Evolutionary conservation across 257 asterid genomes (phyloP), one percentile per base, ranked within the genome.

Genomic region (Nicotiana tomentosiformis): DNA sequence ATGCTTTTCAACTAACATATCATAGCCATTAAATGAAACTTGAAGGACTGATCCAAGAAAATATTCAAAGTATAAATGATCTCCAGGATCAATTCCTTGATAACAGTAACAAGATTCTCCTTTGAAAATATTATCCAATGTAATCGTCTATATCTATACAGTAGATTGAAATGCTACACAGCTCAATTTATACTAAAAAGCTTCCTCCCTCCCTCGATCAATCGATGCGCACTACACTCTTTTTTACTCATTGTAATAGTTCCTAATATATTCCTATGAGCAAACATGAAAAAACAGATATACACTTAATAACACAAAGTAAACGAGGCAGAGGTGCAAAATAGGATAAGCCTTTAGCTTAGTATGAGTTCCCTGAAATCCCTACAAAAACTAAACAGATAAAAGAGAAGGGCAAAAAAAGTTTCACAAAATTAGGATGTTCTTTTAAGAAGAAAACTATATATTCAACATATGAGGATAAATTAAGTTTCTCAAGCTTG

Each of bases 1-100:
- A 51, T 81, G 84, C 26, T 30, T 32, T 81, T 81, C 77, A 57
- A 81, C 77, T 49, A 57, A 81, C 64, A 60, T 57, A 66, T 39
- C 66, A 66, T 66, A 81, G 26, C 68, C 78, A 66, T 66, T 30
- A 51, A 66, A 49, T 66, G 55, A 66, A 29, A 66, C 51, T 49
- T 60, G 68, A 57, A 80, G 66, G 6, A 62, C 55, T 66, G 23
- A 66, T 66, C 84, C 78, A 16, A 74, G 61, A 74, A 49, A 74
- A 74, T 74, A 20, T 74, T 51, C 80, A 26, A 72, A 46, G 61
- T 26, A 49, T 76, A 26, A 51, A 23, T 51, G 46, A 49, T 76
- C 80, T 76, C 80, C 10, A 51, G 64, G 80, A 76, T 76, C 46
- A n/a, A 51, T 74, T 49, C 16, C 64, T 15, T 74, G 64, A 49